A percentile compares a stretch with the other conserved stretches of the same genome.
These are phyloP conservation scores for Leptographium galeiforme DNA, from an alignment of 2,329 filamentous ascomycete species.

Conservation along the genomic window DNA sequence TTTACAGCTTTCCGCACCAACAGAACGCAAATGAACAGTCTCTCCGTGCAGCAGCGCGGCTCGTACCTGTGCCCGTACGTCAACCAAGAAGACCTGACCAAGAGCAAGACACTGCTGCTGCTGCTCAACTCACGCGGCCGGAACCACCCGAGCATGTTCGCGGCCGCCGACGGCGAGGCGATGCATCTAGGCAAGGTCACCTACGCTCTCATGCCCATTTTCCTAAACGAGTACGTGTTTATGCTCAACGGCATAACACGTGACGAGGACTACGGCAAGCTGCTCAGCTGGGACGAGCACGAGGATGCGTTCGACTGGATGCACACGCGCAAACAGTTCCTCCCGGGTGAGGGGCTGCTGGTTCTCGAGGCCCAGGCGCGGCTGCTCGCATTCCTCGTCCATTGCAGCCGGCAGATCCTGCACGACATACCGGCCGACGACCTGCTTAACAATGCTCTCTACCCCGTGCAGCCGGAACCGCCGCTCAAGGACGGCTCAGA, in stretches of 20 bases:
- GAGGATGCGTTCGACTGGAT: constrained; percentile 24
- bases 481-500: constrained; percentile 17
- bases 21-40: neutral
- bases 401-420: constrained; percentile 32
- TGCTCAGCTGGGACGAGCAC: constrained; percentile 21
- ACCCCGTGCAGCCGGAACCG: constrained; percentile 25
- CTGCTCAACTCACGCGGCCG: constrained; percentile 39
- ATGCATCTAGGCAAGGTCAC: constrained; percentile 18
- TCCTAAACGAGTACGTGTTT: constrained; percentile 20
- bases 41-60: constrained; percentile 14
- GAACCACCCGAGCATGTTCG: constrained; percentile 32
- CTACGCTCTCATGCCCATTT: constrained; percentile 13
- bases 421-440: constrained; percentile 29
- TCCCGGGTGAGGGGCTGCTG: constrained; percentile 32
- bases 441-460: constrained; percentile 15
- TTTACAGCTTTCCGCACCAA: constrained; percentile 17
- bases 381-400: constrained; percentile 33
- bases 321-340: constrained; percentile 20
- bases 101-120: constrained; percentile 29
- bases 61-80: constrained; percentile 34
- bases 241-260: constrained; percentile 17
- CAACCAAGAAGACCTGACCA: constrained; percentile 41
- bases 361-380: constrained; percentile 37
- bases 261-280: constrained; percentile 20
- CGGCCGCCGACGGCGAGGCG: constrained; percentile 25